phyloP scores from a whole-genome alignment of 108 stramenopile species.

The Asterionellopsis glacialis region DNA sequence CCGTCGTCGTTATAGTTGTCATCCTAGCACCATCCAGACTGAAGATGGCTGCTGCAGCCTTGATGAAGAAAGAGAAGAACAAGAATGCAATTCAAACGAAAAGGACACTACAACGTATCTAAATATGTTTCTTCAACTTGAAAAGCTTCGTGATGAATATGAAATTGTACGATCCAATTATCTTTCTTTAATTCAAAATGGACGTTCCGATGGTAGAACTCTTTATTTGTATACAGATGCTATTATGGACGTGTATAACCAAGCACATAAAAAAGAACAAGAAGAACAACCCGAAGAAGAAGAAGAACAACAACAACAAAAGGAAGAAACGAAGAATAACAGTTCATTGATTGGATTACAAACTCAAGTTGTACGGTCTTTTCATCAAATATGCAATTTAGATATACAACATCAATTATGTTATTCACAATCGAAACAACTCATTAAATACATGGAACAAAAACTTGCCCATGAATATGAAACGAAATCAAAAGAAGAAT shows the following conservation, averaged over 20 bases:
- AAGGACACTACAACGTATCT: no score
- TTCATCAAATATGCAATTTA: background rate
- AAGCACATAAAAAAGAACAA: background rate
- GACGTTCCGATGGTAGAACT: no score
- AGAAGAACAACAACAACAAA: background rate
- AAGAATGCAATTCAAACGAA: no score
- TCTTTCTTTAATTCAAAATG: no score
- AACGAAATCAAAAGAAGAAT: background rate
- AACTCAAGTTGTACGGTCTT: background rate
- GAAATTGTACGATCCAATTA: no score
- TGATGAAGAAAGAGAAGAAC: no score
- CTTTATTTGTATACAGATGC: no score
- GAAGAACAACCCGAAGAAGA: background rate
- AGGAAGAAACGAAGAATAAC: background rate
- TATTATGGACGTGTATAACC: background rate
- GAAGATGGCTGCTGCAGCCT: no score
- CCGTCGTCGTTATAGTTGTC: no score
- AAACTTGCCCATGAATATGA: background rate
- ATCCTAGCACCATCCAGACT: no score
- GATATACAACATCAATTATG: slow-evolving; percentile 1
- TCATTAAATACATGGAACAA: background rate
- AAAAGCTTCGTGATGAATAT: no score
- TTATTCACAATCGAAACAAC: background rate
- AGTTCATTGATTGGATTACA: background rate
- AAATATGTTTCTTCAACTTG: no score